Conservation (phyloP, 176 grass and related monocot species). For the Dactylis glomerata region DNA sequence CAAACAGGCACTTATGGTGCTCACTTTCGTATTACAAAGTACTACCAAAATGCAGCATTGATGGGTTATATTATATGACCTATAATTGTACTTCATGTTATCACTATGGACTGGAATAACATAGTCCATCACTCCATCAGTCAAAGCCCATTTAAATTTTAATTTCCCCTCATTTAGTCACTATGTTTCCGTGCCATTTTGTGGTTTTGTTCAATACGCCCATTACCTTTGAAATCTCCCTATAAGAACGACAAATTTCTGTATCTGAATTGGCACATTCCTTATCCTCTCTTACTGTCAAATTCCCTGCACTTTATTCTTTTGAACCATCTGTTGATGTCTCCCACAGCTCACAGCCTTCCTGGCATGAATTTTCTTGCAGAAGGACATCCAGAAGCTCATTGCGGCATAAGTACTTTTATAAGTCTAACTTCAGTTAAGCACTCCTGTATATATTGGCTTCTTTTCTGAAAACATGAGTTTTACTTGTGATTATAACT, state of each 20-base stretch:
- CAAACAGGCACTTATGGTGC: background rate
- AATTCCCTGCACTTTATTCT: background rate
- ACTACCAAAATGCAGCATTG: constrained; percentile 30
- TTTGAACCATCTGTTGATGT: constrained; percentile 19
- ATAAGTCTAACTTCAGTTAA: constrained; percentile 21
- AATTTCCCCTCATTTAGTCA: constrained; percentile 12
- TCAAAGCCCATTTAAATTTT: constrained; percentile 18
- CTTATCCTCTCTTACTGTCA: background rate
- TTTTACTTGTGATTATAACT: constrained; percentile 3
- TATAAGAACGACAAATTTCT: background rate
- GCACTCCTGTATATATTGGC: constrained; percentile 28
- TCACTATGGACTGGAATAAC: constrained; percentile 23
- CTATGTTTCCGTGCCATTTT: background rate
- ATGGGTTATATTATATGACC: background rate
- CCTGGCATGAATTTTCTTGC: constrained; percentile 31
- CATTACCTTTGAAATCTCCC: constrained; percentile 2
- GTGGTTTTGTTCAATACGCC: background rate
- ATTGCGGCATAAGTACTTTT: constrained; percentile 48
- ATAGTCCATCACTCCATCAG: constrained; percentile 1
- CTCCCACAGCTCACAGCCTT: background rate
- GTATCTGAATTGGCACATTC: background rate
- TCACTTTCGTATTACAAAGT: constrained; percentile 31
- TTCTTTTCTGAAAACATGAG: background rate
- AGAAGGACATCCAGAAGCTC: constrained; percentile 96
- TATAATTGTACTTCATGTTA: constrained; percentile 15